Conservation (phyloP, 2,329 filamentous ascomycete species). For the Tolypocladium cylindrosporum region DNA sequence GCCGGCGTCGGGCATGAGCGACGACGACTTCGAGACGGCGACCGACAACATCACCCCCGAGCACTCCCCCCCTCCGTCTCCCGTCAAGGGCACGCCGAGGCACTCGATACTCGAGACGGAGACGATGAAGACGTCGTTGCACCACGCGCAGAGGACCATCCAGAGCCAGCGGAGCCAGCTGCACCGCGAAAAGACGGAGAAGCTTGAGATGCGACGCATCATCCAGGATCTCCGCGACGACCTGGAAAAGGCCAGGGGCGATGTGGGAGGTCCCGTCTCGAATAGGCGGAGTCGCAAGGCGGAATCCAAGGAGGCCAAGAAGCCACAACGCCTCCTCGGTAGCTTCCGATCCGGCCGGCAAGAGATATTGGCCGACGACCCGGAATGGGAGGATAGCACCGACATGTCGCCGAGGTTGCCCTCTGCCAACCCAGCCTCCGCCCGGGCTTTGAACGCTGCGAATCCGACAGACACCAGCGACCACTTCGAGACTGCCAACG, state of each 20-base stretch:
- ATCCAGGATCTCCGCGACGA: conserved; percentile 93
- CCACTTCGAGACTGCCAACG: conserved; percentile 72
- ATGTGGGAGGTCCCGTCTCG: conserved; percentile 30
- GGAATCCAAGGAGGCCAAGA: conserved; percentile 65
- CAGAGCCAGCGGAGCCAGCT: conserved; percentile 91
- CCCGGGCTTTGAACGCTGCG: conserved; percentile 5
- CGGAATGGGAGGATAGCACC: conserved; percentile 79
- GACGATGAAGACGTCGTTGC: conserved; percentile 86
- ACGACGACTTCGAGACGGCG: conserved; percentile 55
- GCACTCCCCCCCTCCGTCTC: conserved; percentile 81
- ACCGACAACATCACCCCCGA: conserved; percentile 69
- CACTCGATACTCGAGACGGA: conserved; percentile 91
- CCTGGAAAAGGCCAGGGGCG: conserved; percentile 59
- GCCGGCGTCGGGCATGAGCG: conserved; percentile 44
- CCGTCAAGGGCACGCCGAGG: conserved; percentile 81
- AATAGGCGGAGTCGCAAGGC: conserved; percentile 54
- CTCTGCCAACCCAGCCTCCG: conserved; percentile 11
- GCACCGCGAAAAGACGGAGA: conserved; percentile 97
- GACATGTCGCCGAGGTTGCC: conserved; percentile 16
- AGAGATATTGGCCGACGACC: conserved; percentile 70
- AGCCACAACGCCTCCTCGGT: conserved; percentile 68
- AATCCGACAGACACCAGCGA: conserved; percentile 46
- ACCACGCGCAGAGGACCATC: conserved; percentile 92
- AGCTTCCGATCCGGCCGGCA: conserved; percentile 63
- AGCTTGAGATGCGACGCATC: conserved; percentile 89